Base-by-base conservation (phyloP, 305 asterid genomes). In the Andrographis paniculata region DNA sequence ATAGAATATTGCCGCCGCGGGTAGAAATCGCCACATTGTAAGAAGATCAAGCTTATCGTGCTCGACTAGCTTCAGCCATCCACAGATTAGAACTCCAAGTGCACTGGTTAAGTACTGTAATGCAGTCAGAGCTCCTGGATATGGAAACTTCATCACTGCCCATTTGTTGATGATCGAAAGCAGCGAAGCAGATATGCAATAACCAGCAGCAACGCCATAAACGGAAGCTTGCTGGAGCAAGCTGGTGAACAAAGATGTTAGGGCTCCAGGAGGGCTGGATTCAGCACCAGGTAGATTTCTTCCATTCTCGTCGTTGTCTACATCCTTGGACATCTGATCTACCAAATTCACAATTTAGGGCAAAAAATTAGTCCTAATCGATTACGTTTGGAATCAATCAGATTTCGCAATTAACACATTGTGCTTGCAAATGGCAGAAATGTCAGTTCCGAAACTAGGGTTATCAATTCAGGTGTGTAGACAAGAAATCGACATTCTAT, bases 71-170 rank as follows among this genome's bases (percentile, higher is more conserved):
- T 77, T 77, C 41, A 84, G 72, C 77, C 76, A 53, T 49, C 95
- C 95, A 23, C 74, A 79, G 38, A 82, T 42, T 15, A 88, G 41
- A 21, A 88, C 95, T 46, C 94, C 95, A 35, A 73, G 52, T 14
- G 84, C 77, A 67, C 97, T 88, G 9, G 95, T 84, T 55, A 82
- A 78, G 71, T 88, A 88, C 71, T 85, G 97, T 60, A 88, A 50
- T 0, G 97, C 97, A 6, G 95, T 88, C 28, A 88, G 71, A 22
- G 97, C 93, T 28, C 95, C 95, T 0, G 97, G 97, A 65, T 84
- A 84, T 4, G 97, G 97, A 47, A 88, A 88, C 66, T 76, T 88
- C 97, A 82, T 88, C 20, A 88, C 70, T 23, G 97, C 97, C 97
- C 97, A 88, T 70, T 88, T 84, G 58, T 88, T 88, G 67, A 88